Conservation (phyloP, 176 grass and related monocot species). For the Bromus sterilis region DNA sequence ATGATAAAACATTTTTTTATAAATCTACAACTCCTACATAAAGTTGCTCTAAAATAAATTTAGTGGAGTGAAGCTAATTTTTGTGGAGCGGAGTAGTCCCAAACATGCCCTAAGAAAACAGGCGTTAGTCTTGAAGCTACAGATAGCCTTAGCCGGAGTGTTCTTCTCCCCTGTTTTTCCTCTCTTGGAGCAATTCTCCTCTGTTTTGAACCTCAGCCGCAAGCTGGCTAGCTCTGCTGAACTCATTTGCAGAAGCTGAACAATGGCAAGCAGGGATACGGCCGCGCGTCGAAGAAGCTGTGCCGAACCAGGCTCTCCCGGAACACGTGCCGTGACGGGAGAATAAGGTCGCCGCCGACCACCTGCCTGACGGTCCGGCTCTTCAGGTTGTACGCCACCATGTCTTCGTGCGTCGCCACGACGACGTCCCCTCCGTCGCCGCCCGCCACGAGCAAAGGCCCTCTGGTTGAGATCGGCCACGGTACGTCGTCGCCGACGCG, state of each 20-base stretch:
- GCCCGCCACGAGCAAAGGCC: neutral
- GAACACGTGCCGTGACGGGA: neutral
- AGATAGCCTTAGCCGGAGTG: too few species aligned
- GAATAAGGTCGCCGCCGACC: neutral
- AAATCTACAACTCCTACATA: too few species aligned
- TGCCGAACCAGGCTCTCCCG: neutral
- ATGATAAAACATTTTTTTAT: too few species aligned
- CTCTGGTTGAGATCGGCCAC: neutral
- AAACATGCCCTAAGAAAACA: too few species aligned
- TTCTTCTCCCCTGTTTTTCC: neutral
- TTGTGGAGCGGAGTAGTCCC: too few species aligned
- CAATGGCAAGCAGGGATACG: neutral
- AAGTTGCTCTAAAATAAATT: too few species aligned
- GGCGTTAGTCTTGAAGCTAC: too few species aligned
- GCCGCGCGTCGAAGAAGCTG: neutral
- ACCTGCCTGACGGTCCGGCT: neutral
- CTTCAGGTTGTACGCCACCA: neutral
- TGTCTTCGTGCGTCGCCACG: neutral
- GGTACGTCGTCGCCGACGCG: neutral
- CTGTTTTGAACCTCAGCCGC: neutral
- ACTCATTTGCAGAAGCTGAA: neutral
- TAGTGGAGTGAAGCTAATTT: too few species aligned
- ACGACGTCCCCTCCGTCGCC: neutral
- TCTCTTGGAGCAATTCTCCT: neutral
- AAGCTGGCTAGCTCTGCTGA: neutral